These are phyloP conservation scores for Cladosporium sp. DNA, from an alignment of 2,329 filamentous ascomycete species.

Conservation along the genomic window DNA sequence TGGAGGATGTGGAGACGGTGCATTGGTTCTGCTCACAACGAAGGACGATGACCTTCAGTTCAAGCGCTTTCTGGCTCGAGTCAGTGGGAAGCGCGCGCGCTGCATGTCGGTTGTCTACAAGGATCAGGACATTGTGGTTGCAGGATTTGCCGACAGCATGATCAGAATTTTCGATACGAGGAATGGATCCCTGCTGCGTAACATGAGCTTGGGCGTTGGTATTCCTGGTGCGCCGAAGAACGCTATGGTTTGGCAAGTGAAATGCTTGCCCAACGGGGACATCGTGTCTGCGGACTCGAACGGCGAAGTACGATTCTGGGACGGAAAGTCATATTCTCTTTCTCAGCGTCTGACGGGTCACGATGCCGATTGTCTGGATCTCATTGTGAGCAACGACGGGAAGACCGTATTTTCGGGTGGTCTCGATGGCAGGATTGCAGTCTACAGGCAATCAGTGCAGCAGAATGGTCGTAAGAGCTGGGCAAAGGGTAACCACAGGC, in stretches of 20 bases:
- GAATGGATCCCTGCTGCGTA: conserved; percentile 67
- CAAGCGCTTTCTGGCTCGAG: conserved; percentile 65
- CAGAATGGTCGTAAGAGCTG: conserved; percentile 54
- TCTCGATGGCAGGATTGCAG: conserved; percentile 80
- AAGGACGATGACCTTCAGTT: conserved; percentile 78
- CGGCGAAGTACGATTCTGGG: conserved; percentile 89
- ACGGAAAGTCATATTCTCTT: conserved; percentile 84
- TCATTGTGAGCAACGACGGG: conserved; percentile 77
- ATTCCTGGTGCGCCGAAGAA: conserved; percentile 71
- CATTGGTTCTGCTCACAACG: conserved; percentile 78
- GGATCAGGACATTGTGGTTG: conserved; percentile 71
- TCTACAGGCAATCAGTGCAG: conserved; percentile 63
- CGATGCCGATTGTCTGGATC: conserved; percentile 80
- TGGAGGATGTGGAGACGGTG: conserved; percentile 85
- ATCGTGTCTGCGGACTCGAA: conserved; percentile 94
- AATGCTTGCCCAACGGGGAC: conserved; percentile 76
- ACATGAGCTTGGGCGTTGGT: conserved; percentile 79
- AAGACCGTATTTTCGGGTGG: conserved; percentile 80
- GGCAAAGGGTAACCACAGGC: conserved; percentile 77
- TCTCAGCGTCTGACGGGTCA: conserved; percentile 80
- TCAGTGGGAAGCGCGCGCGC: conserved; percentile 75
- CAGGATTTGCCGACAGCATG: conserved; percentile 93
- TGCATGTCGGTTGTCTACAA: conserved; percentile 91
- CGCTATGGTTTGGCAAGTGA: conserved; percentile 88
- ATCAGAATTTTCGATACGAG: conserved; percentile 85